Evolutionary conservation across 2,329 filamentous ascomycete genomes (phyloP).

Genomic region (Lecanicillium sp.): DNA sequence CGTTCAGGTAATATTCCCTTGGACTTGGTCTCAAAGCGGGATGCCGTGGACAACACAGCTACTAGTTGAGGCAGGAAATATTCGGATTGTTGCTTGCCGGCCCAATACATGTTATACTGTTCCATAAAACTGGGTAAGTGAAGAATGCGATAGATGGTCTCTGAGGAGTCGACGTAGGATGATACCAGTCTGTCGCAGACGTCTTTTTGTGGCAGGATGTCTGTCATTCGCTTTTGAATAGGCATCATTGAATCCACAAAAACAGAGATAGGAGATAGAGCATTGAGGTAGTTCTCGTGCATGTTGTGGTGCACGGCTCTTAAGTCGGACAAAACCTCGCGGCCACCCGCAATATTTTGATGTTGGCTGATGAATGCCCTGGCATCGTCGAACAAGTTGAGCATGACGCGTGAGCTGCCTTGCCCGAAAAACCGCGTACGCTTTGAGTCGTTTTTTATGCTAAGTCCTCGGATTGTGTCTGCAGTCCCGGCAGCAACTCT

Average conservation of each 20-base stretch:
- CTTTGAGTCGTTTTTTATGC: conserved; percentile 40
- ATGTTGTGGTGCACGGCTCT: conserved; percentile 42
- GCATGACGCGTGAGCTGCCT: conserved; percentile 45
- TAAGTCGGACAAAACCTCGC: conserved; percentile 39
- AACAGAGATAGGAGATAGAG: conserved; percentile 46
- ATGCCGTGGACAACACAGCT: conserved; percentile 46
- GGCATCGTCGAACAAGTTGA: conserved; percentile 52
- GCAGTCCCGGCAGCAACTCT: conserved; percentile 32
- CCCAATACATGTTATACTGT: conserved; percentile 48
- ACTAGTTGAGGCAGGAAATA: conserved; percentile 49
- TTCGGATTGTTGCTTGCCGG: conserved; percentile 39
- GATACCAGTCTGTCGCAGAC: conserved; percentile 47
- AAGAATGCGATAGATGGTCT: conserved; percentile 48
- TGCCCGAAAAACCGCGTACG: conserved; percentile 49
- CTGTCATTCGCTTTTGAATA: conserved; percentile 50
- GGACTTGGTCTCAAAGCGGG: conserved; percentile 45
- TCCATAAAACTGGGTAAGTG: conserved; percentile 46
- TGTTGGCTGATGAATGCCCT: conserved; percentile 43
- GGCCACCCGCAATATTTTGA: conserved; percentile 33
- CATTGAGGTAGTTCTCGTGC: conserved; percentile 41
- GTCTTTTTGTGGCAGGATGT: conserved; percentile 45
- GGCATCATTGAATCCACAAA: conserved; percentile 55
- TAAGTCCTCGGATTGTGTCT: conserved; percentile 43
- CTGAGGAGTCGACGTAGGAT: conserved; percentile 44
- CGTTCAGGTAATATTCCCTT: conserved; percentile 46